These are phyloP conservation scores for Rhizopus arrhizus DNA, from an alignment of 371 early-diverging fungal species.

Conservation along the genomic window DNA sequence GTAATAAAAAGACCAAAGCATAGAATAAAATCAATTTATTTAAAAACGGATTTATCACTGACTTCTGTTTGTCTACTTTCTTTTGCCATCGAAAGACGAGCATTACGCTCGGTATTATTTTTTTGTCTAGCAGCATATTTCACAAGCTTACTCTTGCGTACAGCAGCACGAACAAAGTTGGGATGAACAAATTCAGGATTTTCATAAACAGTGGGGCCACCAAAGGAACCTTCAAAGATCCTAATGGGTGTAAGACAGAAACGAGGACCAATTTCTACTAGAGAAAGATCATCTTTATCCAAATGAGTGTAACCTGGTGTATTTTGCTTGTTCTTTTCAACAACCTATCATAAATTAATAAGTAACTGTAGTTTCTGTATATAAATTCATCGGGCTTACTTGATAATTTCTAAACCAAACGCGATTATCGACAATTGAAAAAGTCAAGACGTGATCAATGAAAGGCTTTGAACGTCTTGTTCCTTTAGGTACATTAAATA, in stretches of 20 bases:
- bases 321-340: constrained; percentile 57
- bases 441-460: constrained; percentile 91
- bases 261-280: constrained; percentile 98
- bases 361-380: constrained; percentile 9
- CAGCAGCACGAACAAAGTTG: constrained; percentile 57
- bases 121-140: constrained; percentile 59
- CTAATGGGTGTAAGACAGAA: constrained; percentile 91
- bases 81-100: constrained; percentile 52
- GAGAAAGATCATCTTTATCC: constrained; percentile 72
- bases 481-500: constrained; percentile 88
- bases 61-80: constrained; percentile 55
- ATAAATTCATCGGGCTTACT: constrained; percentile 38
- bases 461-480: constrained; percentile 94
- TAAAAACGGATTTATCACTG: constrained; percentile 58
- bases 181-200: constrained; percentile 89
- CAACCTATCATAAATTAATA: constrained; percentile 33
- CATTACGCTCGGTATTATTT: constrained; percentile 49
- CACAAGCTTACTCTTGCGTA: constrained; percentile 56
- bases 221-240: constrained; percentile 93
- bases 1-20: neutral
- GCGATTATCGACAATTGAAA: constrained; percentile 86
- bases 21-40: constrained; percentile 34
- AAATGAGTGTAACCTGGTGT: constrained; percentile 53
- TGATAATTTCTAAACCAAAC: constrained; percentile 98
- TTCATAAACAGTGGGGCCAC: constrained; percentile 89